Evolutionary conservation across 257 asterid species (phyloP).

Genomic region (Leonotis leonurus): DNA sequence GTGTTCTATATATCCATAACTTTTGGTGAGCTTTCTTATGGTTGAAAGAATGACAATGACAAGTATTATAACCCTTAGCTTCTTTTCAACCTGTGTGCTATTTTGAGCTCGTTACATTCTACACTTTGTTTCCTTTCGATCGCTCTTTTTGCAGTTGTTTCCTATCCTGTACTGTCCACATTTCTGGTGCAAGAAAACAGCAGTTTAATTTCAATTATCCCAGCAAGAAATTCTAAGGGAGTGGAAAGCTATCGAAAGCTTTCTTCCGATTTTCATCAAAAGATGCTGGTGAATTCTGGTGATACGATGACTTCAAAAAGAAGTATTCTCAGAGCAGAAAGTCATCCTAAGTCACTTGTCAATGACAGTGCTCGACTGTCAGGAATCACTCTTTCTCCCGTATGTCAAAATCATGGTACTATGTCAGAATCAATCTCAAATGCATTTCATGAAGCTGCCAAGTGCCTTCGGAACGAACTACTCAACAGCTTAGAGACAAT

Average conservation of each 20-base stretch:
- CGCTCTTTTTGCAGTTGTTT: conserved; percentile 24
- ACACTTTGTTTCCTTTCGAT: neutral
- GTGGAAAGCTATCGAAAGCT: neutral
- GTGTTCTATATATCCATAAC: neutral
- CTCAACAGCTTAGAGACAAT: conserved; percentile 24
- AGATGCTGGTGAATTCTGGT: neutral
- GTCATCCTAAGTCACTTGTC: too few relatives aligned
- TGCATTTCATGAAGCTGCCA: conserved; percentile 32
- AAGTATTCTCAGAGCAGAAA: neutral
- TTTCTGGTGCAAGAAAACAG: neutral
- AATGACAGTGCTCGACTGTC: too few relatives aligned
- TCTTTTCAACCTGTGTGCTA: neutral
- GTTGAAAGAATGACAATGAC: neutral
- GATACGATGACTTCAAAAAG: neutral
- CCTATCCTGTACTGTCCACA: conserved; percentile 6
- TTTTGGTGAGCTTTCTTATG: neutral
- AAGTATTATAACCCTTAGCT: neutral
- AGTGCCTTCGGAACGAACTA: conserved; percentile 27
- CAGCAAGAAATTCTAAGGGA: neutral
- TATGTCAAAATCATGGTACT: neutral
- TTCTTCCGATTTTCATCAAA: conserved; percentile 4
- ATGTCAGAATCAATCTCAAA: conserved; percentile 30
- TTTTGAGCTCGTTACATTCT: neutral
- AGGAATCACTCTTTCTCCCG: too few relatives aligned
- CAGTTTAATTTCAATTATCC: neutral